Base-by-base conservation (phyloP, 768 basidiomycete genomes). In the Dictyophora rubrovolvata region DNA sequence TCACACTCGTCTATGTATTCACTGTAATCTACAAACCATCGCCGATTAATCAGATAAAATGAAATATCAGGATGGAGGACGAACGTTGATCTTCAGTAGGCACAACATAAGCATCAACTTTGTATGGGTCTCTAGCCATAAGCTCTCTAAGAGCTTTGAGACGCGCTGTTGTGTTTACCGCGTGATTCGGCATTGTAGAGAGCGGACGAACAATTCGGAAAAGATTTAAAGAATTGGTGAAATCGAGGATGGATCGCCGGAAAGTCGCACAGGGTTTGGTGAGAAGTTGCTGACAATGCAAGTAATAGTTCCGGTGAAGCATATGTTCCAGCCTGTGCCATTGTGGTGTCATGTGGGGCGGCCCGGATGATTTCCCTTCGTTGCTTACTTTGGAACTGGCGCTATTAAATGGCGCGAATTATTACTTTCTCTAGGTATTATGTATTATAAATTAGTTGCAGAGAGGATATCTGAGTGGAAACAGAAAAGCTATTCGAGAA, bases 41-140 rank as follows among this genome's bases (percentile, higher is more conserved):
- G 53, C 16, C 11, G 57, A 37, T n/a, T 54, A 56, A 37, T 53
- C 51, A 18, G 51, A 11, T 17, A 33, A 20, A 51, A 50, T 23
- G 48, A 16, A 20, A 33, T 16, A 18, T 14, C 5, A n/a, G 18
- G 23, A 20, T 23, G 48, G 53, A 47, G 33, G 11, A 10, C 85
- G 68, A 71, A 88, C 93, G 95, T 67, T 91, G 88, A 72, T 98
- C 95, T 71, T 93, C 94, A 62, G 88, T 92, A 4, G 91, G 89
- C 48, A 97, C 82, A 1, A 97, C 80, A 65, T 87, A 82, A 0
- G 86, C 89, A 59, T 86, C 77, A 1, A 95, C 77, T 54, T 77
- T 72, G 59, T 73, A 65, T 62, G 78, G 72, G 37, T 74, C 72
- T 65, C 75, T 69, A 57, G 72, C 76, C 89, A 95, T 88, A 65